phyloP scores from a whole-genome alignment of 2,329 filamentous ascomycete species.

The Penicillium oxalicum region DNA sequence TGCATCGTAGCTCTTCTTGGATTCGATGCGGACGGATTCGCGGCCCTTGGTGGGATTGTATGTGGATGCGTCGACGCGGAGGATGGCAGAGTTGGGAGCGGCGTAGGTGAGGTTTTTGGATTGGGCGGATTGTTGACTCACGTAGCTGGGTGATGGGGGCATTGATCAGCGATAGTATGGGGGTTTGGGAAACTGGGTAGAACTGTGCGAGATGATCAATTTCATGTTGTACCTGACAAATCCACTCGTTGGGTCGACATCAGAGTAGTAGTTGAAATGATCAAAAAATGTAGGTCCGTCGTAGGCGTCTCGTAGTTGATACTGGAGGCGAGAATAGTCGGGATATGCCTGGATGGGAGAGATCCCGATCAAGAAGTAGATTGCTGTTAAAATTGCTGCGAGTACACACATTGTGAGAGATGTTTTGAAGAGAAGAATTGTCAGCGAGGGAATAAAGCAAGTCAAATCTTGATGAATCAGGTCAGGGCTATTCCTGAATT shows the following conservation, averaged over 20 bases:
- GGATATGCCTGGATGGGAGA: slow-evolving; percentile 51
- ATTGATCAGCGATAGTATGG: too few relatives aligned
- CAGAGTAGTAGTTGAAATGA: slow-evolving; percentile 43
- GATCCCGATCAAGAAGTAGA: slow-evolving; percentile 36
- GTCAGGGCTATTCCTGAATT: too few relatives aligned
- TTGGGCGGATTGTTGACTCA: slow-evolving; percentile 25
- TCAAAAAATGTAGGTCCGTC: slow-evolving; percentile 40
- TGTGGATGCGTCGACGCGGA: slow-evolving; percentile 57
- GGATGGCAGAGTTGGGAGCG: slow-evolving; percentile 47
- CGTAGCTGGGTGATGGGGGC: slow-evolving; percentile 11
- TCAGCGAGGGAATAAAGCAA: too few relatives aligned
- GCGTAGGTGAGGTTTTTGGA: slow-evolving; percentile 57
- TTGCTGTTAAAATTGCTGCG: slow-evolving; percentile 45
- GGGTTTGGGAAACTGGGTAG: too few relatives aligned
- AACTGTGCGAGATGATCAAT: not conserved
- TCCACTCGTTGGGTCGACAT: slow-evolving; percentile 40
- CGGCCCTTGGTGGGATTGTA: slow-evolving; percentile 56
- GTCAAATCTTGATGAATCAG: too few relatives aligned
- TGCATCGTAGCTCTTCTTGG: slow-evolving; percentile 52
- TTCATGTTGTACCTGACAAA: slow-evolving; percentile 38
- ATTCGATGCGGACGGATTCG: slow-evolving; percentile 59
- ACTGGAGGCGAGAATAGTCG: slow-evolving; percentile 36
- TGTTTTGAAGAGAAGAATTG: too few relatives aligned
- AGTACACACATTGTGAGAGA: too few relatives aligned
- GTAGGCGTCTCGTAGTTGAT: slow-evolving; percentile 40